phyloP scores from a whole-genome alignment of 805 yeast species.

The Sungouiella thailandica region DNA sequence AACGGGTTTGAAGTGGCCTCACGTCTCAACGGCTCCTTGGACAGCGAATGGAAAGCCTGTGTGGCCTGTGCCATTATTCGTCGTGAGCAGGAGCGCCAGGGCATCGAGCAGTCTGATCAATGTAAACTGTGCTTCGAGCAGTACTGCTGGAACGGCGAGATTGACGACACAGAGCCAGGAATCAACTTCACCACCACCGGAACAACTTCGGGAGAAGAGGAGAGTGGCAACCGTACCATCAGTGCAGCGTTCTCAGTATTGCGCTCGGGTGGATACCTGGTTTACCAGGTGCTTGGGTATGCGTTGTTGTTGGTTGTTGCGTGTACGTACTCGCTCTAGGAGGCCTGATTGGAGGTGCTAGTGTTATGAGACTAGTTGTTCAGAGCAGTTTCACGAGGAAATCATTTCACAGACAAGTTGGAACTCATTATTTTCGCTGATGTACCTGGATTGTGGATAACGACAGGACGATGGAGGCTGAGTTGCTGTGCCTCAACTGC shows the following conservation, averaged over 20 bases:
- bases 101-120: conserved; percentile 56
- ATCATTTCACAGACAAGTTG: too few relatives aligned
- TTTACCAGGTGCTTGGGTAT: conserved; percentile 16
- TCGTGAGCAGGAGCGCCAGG: conserved; percentile 68
- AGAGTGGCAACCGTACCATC: conserved; percentile 16
- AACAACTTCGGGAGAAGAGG: conserved; percentile 23
- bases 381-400: too few relatives aligned
- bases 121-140: conserved; percentile 65
- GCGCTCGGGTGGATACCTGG: background rate
- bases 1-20: conserved; percentile 26
- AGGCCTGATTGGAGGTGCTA: background rate
- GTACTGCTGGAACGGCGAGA: conserved; percentile 72
- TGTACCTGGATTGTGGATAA: too few relatives aligned
- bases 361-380: too few relatives aligned
- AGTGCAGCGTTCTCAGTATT: conserved; percentile 14
- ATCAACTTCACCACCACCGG: conserved; percentile 40
- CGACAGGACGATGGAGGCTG: too few relatives aligned
- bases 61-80: conserved; percentile 79
- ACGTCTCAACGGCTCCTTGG: conserved; percentile 57
- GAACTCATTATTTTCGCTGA: too few relatives aligned
- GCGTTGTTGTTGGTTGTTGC: conserved; percentile 17
- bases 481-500: too few relatives aligned
- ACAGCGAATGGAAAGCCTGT: conserved; percentile 66
- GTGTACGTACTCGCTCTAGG: background rate
- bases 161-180: conserved; percentile 12